Conservation (phyloP, 73 alveolate genomes). For the Paramecium pentaurelia region DNA sequence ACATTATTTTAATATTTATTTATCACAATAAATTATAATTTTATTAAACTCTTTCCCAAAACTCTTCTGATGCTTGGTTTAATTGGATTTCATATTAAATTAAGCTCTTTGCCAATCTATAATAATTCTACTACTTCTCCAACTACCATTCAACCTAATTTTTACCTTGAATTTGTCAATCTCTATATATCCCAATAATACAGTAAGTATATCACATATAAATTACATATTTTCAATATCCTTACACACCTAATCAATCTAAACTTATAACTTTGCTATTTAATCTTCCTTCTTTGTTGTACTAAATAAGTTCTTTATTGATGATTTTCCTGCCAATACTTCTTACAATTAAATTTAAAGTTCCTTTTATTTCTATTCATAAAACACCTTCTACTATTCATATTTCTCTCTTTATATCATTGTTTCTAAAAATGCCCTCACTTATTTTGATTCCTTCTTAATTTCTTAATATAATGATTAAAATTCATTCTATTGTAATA, state of each 20-base stretch:
- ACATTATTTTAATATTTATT: not conserved
- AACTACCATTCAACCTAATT: not conserved
- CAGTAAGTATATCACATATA: conserved; percentile 40
- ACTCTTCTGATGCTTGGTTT: not conserved
- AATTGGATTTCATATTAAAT: not conserved
- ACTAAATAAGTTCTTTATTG: not conserved
- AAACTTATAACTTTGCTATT: not conserved
- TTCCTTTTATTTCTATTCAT: not conserved
- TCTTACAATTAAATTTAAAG: conserved; percentile 19
- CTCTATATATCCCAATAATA: conserved; percentile 49
- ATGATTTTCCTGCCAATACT: conserved; percentile 12
- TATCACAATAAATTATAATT: conserved; percentile 17
- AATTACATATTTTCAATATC: conserved; percentile 34
- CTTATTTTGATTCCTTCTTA: conserved; percentile 23
- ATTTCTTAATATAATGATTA: not conserved
- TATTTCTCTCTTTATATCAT: not conserved
- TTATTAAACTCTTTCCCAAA: conserved; percentile 2
- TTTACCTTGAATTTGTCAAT: conserved; percentile 56
- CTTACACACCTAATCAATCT: not conserved
- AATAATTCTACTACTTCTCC: not conserved
- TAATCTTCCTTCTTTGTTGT: not conserved
- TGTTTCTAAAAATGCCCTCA: conserved; percentile 1
- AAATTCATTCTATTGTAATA: not conserved
- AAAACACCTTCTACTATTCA: not conserved
- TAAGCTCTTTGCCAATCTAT: not conserved